phyloP scores from a whole-genome alignment of 2,329 filamentous ascomycete species.

The Microcyclospora tardicrescens region DNA sequence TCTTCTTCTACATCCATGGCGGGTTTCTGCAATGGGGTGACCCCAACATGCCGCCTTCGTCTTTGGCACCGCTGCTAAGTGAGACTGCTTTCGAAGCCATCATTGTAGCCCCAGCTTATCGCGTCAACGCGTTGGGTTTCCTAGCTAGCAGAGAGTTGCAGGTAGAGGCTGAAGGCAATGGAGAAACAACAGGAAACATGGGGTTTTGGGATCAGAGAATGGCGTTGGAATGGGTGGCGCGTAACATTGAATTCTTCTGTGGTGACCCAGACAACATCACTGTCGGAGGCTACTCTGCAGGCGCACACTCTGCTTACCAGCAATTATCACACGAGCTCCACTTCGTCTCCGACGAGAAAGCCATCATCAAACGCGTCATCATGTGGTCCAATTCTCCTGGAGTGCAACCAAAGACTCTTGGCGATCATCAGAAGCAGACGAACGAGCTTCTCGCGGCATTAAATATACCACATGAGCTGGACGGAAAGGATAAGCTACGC shows the following conservation, averaged over 20 bases:
- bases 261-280: slow-evolving; percentile 40
- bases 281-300: slow-evolving; percentile 44
- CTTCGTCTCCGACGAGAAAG: slow-evolving; percentile 30
- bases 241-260: slow-evolving; percentile 39
- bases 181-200: slow-evolving; percentile 34
- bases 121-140: slow-evolving; percentile 45
- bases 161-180: slow-evolving; percentile 26
- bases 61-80: slow-evolving; percentile 33
- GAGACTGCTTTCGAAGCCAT: slow-evolving; percentile 39
- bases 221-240: slow-evolving; percentile 43
- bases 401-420: slow-evolving; percentile 37
- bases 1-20: slow-evolving; percentile 44
- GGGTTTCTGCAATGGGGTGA: slow-evolving; percentile 44
- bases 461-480: slow-evolving; percentile 29
- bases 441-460: slow-evolving; percentile 36
- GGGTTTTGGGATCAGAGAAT: slow-evolving; percentile 47
- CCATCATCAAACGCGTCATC: slow-evolving; percentile 38
- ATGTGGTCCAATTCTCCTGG: slow-evolving; percentile 45
- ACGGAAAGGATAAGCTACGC: slow-evolving; percentile 32
- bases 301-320: slow-evolving; percentile 43
- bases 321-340: slow-evolving; percentile 45
- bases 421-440: slow-evolving; percentile 39
- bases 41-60: slow-evolving; percentile 31
- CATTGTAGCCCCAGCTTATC: slow-evolving; percentile 43
- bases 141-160: slow-evolving; percentile 37